Base-by-base conservation (phyloP, 306 rosid genomes). In the Pueraria montana region DNA sequence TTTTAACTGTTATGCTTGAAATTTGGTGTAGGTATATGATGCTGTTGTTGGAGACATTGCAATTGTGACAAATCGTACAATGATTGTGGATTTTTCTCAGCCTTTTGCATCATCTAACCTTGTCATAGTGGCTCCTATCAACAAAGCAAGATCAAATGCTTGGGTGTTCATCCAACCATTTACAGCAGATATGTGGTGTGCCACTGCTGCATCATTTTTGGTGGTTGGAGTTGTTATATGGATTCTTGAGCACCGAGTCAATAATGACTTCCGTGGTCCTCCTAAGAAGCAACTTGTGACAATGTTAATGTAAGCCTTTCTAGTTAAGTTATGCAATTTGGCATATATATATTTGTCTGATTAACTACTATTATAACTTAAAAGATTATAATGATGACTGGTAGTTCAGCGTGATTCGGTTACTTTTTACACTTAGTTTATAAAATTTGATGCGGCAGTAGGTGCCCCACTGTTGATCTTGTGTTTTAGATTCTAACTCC, bases 31-130 rank as follows among this genome's bases (percentile, higher is more conserved):
- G 99, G 87, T 88, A 77, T 91, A 80, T 56, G 98, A 96, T 91
- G 99, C 99, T 0, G 97, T 88, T 79, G 94, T 96, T 20, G 99
- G 99, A 84, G 99, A 96, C 88, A 91, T 96, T 78, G 90, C 97
- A 65, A 96, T 96, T 72, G 98, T 92, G 76, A 91, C 91, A 30
- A 96, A 96, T 87, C 92, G 99, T 26, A 94, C 98, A 4, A 87
- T 6, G 86, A 80, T 85, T 59, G 99, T 76, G 42, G 99, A 96
- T 80, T 96, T 96, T 90, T 94, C 98, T 74, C 99, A 94, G 94
- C 99, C 99, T 78, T 96, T 84, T 82, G 88, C 93, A 80, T 80
- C 92, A 63, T 90, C 96, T 26, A 93, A 96, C 75, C 97, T 96
- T 77, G 98, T 96, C 71, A 84, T 96, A 80, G 99, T 96, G 86